phyloP scores from a whole-genome alignment of 371 early-diverging fungal species.

The Apophysomyces trapeziformis region DNA sequence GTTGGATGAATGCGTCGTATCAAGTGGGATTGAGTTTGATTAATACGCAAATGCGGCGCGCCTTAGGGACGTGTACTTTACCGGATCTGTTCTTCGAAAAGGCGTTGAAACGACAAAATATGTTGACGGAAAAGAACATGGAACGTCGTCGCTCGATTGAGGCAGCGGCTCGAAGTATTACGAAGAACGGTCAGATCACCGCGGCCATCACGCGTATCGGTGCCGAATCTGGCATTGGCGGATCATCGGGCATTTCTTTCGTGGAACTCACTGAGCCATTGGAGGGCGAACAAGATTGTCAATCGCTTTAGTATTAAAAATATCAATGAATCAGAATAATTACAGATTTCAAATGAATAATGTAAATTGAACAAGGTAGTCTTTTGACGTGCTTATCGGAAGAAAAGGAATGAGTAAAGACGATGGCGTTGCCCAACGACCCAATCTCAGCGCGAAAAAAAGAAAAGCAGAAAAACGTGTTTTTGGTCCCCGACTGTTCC shows the following conservation, averaged over 20 bases:
- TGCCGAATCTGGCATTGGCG: constrained; percentile 14
- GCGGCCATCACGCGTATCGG: constrained; percentile 41
- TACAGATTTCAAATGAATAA: too few species aligned
- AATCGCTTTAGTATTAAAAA: neutral
- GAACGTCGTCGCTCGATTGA: constrained; percentile 21
- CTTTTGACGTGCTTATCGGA: too few species aligned
- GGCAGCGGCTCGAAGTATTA: constrained; percentile 38
- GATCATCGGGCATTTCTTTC: constrained; percentile 13
- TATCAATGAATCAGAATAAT: too few species aligned
- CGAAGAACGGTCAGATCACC: constrained; percentile 37
- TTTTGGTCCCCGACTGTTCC: too few species aligned
- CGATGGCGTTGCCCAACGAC: too few species aligned
- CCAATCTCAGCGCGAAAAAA: too few species aligned
- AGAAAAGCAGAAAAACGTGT: too few species aligned
- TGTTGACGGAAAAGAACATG: constrained; percentile 9
- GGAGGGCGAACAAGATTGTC: neutral
- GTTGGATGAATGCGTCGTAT: constrained; percentile 97
- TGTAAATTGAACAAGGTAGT: too few species aligned
- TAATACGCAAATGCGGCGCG: constrained; percentile 74
- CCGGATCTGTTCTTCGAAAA: constrained; percentile 72
- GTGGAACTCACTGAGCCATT: constrained; percentile 21
- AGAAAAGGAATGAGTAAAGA: too few species aligned
- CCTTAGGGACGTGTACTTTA: constrained; percentile 79
- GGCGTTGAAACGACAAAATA: constrained; percentile 20
- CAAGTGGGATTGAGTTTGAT: constrained; percentile 84